A percentile compares a stretch with the other conserved stretches of the same genome.
phyloP scores from a whole-genome alignment of 768 basidiomycete genomes.

The Xerocomellus amylosporus region DNA sequence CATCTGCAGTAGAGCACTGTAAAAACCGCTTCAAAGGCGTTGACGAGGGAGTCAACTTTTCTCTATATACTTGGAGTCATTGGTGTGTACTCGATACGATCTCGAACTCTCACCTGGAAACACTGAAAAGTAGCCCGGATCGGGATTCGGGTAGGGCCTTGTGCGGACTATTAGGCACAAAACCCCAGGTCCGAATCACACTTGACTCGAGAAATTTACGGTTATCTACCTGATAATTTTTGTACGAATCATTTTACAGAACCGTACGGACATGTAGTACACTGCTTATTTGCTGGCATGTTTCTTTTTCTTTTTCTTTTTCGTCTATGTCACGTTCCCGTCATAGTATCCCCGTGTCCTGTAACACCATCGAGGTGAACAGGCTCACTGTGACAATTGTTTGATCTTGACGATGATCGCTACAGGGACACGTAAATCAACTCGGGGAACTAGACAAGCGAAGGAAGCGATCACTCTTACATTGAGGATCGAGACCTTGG shows the following conservation, averaged over 20 bases:
- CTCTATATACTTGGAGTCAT: no score
- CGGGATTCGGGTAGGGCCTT: no score
- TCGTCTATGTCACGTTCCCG: background rate
- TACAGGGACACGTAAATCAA: constrained; percentile 13
- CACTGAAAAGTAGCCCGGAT: no score
- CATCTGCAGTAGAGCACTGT: no score
- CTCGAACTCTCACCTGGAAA: no score
- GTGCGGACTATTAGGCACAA: no score
- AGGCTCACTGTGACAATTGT: constrained; percentile 33
- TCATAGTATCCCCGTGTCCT: background rate
- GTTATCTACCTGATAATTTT: no score
- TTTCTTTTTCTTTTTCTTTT: background rate
- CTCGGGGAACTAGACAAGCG: background rate
- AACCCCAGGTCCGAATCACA: no score
- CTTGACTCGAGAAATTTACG: no score
- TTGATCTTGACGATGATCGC: constrained; percentile 49
- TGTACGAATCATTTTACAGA: background rate
- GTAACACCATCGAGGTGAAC: background rate
- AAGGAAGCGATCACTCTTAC: constrained; percentile 41
- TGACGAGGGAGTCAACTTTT: no score
- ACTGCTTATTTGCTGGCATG: background rate
- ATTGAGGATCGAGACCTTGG: constrained; percentile 77
- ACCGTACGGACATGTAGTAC: background rate
- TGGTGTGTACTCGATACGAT: no score
- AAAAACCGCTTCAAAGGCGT: no score